phyloP scores from a whole-genome alignment of 192 early-diverging fungal species.

The Spinellus fusiger region DNA sequence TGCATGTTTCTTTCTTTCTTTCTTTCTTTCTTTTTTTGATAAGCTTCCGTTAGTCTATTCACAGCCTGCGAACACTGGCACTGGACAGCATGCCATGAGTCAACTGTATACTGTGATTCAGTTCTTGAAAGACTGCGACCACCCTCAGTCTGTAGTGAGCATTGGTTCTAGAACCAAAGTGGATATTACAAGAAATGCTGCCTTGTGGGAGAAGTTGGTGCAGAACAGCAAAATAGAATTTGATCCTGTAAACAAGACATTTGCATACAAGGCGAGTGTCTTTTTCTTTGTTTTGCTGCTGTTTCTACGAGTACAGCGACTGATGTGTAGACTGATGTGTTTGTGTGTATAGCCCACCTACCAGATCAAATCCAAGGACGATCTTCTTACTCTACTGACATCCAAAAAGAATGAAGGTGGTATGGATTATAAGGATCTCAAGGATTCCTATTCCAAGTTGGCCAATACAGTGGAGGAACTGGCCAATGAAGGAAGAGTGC shows the following conservation, averaged over 20 bases:
- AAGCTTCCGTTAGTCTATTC: constrained; percentile 31
- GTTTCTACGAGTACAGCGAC: not conserved
- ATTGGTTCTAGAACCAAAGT: constrained; percentile 48
- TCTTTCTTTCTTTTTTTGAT: not conserved
- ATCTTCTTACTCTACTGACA: constrained; percentile 57
- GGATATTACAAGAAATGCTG: constrained; percentile 48
- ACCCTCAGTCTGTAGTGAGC: constrained; percentile 53
- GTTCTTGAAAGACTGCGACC: constrained; percentile 47
- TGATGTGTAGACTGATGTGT: not conserved
- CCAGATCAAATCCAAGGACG: constrained; percentile 64
- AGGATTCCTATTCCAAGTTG: constrained; percentile 67
- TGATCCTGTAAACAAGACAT: constrained; percentile 46
- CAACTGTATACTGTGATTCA: constrained; percentile 50
- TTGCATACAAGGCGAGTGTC: constrained; percentile 58
- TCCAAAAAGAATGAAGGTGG: constrained; percentile 50
- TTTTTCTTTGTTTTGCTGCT: not conserved
- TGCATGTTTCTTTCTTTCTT: not conserved
- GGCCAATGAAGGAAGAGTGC: constrained; percentile 44
- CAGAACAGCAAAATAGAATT: constrained; percentile 63
- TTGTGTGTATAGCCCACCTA: constrained; percentile 50
- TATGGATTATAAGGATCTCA: constrained; percentile 69
- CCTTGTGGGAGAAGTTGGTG: constrained; percentile 50
- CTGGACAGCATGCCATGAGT: constrained; percentile 46
- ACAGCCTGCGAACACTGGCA: constrained; percentile 51
- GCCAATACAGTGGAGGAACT: constrained; percentile 49